Percentiles rank a stretch among this genome's conserved stretches.
Conservation (phyloP, 2,329 filamentous ascomycete genomes). For the Xylariaceae sp. region DNA sequence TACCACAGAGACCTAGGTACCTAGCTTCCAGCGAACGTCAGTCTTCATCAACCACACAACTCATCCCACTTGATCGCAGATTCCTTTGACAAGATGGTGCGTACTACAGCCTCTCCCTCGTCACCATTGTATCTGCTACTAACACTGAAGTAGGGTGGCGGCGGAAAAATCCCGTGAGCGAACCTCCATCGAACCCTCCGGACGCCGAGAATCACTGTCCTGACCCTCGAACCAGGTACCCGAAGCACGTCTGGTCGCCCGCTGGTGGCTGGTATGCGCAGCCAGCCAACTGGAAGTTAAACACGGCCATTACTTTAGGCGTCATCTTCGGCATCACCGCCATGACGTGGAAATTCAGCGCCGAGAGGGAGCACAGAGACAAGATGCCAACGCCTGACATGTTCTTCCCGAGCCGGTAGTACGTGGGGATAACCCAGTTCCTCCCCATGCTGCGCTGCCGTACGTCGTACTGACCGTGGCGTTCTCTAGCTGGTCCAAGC, state of each 20-base stretch:
- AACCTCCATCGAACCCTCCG: constrained; percentile 4
- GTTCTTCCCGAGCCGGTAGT: constrained; percentile 86
- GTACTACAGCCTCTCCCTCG: constrained; percentile 10
- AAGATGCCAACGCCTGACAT: constrained; percentile 71
- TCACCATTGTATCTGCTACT: constrained; percentile 24
- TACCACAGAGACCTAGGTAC: too few species aligned
- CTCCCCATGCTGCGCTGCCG: background rate
- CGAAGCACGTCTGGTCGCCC: constrained; percentile 99
- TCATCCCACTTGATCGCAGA: constrained; percentile 25
- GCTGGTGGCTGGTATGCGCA: constrained; percentile 96
- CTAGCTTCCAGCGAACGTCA: too few species aligned
- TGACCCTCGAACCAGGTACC: constrained; percentile 55
- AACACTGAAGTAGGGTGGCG: constrained; percentile 59
- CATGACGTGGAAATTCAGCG: constrained; percentile 62
- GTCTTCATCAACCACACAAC: too few species aligned
- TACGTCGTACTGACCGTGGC: constrained; percentile 6
- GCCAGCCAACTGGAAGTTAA: constrained; percentile 88
- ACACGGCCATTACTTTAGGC: constrained; percentile 70
- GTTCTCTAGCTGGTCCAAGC: constrained; percentile 34
- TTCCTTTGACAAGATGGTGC: constrained; percentile 48
- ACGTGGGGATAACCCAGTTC: constrained; percentile 28
- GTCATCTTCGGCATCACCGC: constrained; percentile 62
- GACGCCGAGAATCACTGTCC: constrained; percentile 6
- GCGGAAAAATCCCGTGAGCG: constrained; percentile 56
- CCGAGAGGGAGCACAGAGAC: constrained; percentile 63